A percentile compares a stretch with the other conserved stretches of the same genome.
These are phyloP conservation scores for Gossypioides kirkii DNA, from an alignment of 345 rosid genomes.

Conservation along the genomic window DNA sequence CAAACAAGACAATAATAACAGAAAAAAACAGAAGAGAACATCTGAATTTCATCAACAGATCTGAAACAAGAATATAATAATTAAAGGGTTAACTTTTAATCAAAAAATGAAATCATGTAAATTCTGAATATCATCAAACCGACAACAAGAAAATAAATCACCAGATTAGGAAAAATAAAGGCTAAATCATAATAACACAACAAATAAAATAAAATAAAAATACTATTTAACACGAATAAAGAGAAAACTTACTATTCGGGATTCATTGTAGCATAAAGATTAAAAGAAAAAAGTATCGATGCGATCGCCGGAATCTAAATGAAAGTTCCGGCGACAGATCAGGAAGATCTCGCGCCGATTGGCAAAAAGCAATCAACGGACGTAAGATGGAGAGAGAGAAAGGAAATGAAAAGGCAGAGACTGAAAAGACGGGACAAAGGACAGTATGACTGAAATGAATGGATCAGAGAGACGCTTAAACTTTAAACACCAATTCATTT, in stretches of 20 bases:
- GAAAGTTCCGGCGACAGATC: conserved; percentile 9
- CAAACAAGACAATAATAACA: background rate
- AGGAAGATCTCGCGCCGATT: conserved; percentile 15
- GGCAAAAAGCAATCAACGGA: conserved; percentile 9
- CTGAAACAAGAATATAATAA: background rate
- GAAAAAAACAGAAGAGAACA: background rate
- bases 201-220: background rate
- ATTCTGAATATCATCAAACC: background rate
- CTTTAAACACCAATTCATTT: too few relatives aligned
- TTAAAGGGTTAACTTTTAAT: background rate
- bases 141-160: background rate
- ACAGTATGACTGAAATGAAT: too few relatives aligned
- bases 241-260: conserved; percentile 52
- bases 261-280: conserved; percentile 34
- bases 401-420: background rate
- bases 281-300: background rate
- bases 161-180: background rate
- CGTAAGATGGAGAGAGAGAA: conserved; percentile 11
- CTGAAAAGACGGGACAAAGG: too few relatives aligned
- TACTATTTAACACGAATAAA: background rate
- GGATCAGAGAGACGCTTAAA: too few relatives aligned
- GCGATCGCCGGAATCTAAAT: conserved; percentile 8
- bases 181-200: background rate
- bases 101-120: background rate
- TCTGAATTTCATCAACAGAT: background rate